phyloP scores from a whole-genome alignment of 305 asterid species.

The Solanum hybrid region DNA sequence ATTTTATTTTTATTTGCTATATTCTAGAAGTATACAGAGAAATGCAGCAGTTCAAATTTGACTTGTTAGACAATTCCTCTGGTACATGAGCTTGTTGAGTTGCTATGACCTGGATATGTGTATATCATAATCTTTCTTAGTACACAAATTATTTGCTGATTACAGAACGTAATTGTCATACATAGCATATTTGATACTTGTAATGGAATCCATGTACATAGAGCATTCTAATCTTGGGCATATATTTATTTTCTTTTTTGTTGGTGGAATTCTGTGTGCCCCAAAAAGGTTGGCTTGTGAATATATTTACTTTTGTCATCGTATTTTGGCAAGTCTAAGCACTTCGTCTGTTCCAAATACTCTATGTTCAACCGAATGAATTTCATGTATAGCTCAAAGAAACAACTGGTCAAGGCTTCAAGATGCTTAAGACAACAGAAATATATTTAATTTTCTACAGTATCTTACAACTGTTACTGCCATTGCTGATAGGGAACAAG shows the following conservation, averaged over 20 bases:
- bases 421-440: neutral
- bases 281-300: neutral
- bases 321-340: neutral
- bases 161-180: neutral
- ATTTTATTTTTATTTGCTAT: neutral
- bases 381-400: neutral
- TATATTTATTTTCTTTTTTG: neutral
- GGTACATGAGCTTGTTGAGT: neutral
- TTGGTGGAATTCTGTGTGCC: neutral
- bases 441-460: neutral
- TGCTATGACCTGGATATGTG: neutral
- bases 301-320: neutral
- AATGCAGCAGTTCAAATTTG: neutral
- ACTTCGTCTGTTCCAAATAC: neutral
- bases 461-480: conserved; percentile 4
- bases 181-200: neutral
- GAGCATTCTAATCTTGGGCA: neutral
- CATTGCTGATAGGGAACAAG: conserved; percentile 62
- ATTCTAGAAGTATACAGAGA: neutral
- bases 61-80: neutral
- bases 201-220: neutral
- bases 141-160: neutral
- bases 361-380: neutral
- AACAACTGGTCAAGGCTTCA: neutral
- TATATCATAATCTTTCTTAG: neutral